Percentiles rank a stretch among this genome's conserved stretches.
These are phyloP conservation scores for Cyberlindnera maritima DNA, from an alignment of 805 yeast genomes.

Conservation along the genomic window DNA sequence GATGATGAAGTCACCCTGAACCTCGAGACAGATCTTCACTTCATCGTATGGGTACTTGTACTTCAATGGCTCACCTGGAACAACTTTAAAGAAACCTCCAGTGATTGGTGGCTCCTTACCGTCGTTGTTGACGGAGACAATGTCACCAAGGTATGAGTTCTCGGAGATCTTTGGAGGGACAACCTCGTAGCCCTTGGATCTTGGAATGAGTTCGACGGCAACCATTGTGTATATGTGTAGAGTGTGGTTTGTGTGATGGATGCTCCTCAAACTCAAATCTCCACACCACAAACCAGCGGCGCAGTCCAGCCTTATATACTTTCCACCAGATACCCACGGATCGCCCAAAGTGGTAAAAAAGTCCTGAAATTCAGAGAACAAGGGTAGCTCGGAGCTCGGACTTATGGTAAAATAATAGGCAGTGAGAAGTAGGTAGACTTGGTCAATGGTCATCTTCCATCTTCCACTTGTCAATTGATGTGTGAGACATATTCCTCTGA, in stretches of 20 bases:
- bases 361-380: too few relatives aligned
- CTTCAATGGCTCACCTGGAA: constrained; percentile 63
- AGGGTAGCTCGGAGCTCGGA: too few relatives aligned
- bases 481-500: too few relatives aligned
- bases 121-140: constrained; percentile 56
- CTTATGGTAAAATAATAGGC: too few relatives aligned
- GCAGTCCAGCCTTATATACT: background rate
- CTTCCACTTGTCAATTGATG: too few relatives aligned
- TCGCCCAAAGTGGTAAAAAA: constrained; percentile 1
- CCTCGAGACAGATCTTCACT: constrained; percentile 67
- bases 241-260: too few relatives aligned
- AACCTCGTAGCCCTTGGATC: constrained; percentile 49
- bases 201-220: constrained; percentile 55
- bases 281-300: too few relatives aligned
- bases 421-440: too few relatives aligned
- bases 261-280: too few relatives aligned
- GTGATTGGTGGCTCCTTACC: constrained; percentile 55
- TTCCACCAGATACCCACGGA: background rate
- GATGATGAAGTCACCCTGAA: constrained; percentile 55
- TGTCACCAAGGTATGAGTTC: constrained; percentile 67
- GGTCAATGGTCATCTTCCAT: too few relatives aligned
- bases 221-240: constrained; percentile 31
- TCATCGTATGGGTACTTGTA: constrained; percentile 64
- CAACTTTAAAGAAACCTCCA: constrained; percentile 69
- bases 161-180: constrained; percentile 61